Evolutionary conservation across 148 eudicot genomes (phyloP).

Genomic region (Rhododendron henanense): DNA sequence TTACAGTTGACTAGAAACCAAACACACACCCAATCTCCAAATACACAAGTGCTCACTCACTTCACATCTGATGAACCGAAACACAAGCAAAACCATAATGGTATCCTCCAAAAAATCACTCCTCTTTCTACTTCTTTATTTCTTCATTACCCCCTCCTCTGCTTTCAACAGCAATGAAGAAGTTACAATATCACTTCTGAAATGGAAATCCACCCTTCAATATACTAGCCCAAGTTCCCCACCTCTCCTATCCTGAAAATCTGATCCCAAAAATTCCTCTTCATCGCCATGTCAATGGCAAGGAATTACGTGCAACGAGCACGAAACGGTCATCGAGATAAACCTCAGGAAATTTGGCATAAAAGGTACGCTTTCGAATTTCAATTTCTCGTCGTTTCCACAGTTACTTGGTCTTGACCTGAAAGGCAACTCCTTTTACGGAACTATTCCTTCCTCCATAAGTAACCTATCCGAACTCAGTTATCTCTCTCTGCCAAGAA

Average conservation of each 20-base stretch:
- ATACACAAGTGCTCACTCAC: not conserved
- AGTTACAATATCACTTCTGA: constrained; percentile 7
- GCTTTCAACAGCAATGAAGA: not conserved
- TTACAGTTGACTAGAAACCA: no score
- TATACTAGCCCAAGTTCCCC: not conserved
- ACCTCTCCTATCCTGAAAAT: constrained; percentile 9
- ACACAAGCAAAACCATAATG: not conserved
- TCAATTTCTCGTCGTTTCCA: not conserved
- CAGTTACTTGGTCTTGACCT: not conserved
- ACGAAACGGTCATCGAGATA: not conserved
- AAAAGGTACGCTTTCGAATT: not conserved
- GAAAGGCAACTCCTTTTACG: not conserved
- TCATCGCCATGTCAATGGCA: not conserved
- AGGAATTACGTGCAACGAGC: not conserved
- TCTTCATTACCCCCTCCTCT: not conserved
- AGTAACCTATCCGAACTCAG: constrained; percentile 31
- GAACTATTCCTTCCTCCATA: constrained; percentile 2
- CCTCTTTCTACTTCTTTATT: not conserved
- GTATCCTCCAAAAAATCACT: not conserved
- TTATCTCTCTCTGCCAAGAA: constrained; percentile 31
- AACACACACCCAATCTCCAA: not conserved
- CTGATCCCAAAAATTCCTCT: not conserved
- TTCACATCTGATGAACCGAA: not conserved
- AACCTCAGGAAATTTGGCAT: not conserved
- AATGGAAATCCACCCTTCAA: constrained; percentile 15